Evolutionary conservation across 345 rosid genomes (phyloP).

Genomic region (Syzygium grande): DNA sequence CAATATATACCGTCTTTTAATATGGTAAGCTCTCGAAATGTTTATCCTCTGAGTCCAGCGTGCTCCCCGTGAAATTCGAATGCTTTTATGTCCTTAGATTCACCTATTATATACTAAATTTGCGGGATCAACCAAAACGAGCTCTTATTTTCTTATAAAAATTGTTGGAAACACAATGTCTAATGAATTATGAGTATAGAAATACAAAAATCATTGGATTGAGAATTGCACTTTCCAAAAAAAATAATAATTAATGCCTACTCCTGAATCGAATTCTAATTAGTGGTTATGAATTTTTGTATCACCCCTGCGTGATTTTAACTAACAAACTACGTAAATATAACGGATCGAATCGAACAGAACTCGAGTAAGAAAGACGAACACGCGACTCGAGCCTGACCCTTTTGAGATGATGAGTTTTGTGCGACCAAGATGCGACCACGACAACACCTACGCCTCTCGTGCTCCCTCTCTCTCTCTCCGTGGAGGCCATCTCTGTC

Average conservation of each 20-base stretch:
- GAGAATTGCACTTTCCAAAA: background rate
- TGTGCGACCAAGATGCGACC: rapidly evolving
- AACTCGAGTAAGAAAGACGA: background rate
- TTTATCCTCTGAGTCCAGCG: background rate
- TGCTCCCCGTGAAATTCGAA: background rate
- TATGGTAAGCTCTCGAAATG: background rate
- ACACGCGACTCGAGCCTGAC: rapidly evolving
- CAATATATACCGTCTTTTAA: background rate
- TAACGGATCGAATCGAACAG: background rate
- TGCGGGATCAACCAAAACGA: background rate
- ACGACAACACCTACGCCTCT: background rate
- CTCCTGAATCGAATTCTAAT: background rate
- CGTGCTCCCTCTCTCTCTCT: background rate
- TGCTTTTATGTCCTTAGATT: background rate
- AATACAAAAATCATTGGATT: background rate
- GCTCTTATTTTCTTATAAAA: background rate
- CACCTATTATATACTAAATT: background rate
- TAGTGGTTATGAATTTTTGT: background rate
- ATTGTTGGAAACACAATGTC: background rate
- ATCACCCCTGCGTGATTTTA: background rate
- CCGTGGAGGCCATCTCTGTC: background rate
- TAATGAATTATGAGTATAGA: background rate
- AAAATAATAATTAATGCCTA: background rate
- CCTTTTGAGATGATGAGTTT: rapidly evolving
- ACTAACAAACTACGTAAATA: background rate